Percentiles rank a stretch among this genome's conserved stretches.
Conservation (phyloP, 495 filamentous ascomycete species). For the Lineolata rhizophorae region DNA sequence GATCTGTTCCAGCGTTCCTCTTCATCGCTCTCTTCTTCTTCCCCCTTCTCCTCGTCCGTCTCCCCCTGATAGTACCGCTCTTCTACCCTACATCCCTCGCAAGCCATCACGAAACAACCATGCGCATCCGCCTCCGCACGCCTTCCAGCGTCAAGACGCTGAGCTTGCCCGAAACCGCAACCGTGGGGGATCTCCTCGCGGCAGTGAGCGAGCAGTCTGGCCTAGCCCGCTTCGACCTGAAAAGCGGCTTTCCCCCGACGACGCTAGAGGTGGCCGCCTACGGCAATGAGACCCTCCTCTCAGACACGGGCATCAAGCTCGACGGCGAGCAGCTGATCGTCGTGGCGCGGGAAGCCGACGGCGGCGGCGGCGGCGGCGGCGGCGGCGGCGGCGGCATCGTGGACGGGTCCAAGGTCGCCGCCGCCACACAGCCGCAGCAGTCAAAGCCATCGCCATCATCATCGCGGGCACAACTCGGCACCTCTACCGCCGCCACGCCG, state of each 20-base stretch:
- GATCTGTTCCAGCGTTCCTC: no score
- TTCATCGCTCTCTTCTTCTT: no score
- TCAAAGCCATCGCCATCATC: background rate
- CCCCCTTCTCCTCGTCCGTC: no score
- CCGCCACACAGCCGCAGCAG: background rate
- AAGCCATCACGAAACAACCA: no score
- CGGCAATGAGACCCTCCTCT: constrained; percentile 23
- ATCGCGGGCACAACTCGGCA: no score
- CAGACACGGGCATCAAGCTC: constrained; percentile 40
- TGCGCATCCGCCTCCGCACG: constrained; percentile 41
- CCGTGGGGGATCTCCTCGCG: constrained; percentile 35
- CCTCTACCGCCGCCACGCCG: background rate
- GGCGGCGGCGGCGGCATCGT: no score
- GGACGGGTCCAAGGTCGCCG: no score
- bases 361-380: no score
- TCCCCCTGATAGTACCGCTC: no score
- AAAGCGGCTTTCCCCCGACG: constrained; percentile 71
- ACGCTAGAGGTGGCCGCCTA: constrained; percentile 35
- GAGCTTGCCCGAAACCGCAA: constrained; percentile 40
- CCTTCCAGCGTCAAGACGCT: constrained; percentile 39
- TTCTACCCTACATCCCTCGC: no score
- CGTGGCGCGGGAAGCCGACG: constrained; percentile 22
- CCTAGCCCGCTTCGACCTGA: constrained; percentile 42
- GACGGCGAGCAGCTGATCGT: constrained; percentile 72
- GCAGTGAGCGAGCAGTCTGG: constrained; percentile 33